Evolutionary conservation across 176 grass and related monocot genomes (phyloP).

Genomic region (Hyparrhenia diplandra): DNA sequence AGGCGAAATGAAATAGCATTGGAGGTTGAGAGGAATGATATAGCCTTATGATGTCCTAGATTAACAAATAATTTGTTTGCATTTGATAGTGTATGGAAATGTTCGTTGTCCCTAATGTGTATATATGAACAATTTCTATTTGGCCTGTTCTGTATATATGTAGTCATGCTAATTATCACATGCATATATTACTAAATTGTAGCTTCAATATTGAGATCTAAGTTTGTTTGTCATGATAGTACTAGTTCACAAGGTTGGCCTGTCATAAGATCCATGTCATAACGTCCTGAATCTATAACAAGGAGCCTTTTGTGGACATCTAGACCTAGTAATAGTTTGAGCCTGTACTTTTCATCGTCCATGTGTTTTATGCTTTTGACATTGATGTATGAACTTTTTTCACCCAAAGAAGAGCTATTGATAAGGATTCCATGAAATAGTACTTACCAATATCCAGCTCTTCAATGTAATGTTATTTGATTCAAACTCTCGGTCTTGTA

Average conservation of each 20-base stretch:
- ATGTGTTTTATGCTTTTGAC: not conserved
- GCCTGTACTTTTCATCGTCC: not conserved
- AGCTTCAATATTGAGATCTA: not conserved
- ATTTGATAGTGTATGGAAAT: conserved; percentile 16
- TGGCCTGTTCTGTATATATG: conserved; percentile 11
- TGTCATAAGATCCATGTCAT: not conserved
- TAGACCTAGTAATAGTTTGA: not conserved
- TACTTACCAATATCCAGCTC: not conserved
- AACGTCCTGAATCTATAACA: not conserved
- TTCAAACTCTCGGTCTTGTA: not conserved
- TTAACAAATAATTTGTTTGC: not conserved
- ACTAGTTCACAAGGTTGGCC: not conserved
- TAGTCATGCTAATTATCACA: conserved; percentile 1
- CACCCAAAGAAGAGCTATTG: not conserved
- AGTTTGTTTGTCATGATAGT: conserved; percentile 8
- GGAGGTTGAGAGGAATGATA: conserved; percentile 65
- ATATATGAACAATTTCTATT: not conserved
- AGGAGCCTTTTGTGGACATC: not conserved
- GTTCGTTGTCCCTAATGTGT: not conserved
- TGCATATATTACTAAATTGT: not conserved
- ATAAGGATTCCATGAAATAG: not conserved
- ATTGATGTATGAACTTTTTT: not conserved
- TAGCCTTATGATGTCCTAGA: conserved; percentile 20
- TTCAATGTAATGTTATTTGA: not conserved
- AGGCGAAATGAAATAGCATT: conserved; percentile 86